phyloP scores from a whole-genome alignment of 352 stramenopile genomes.

The Globisporangium iwayamae region DNA sequence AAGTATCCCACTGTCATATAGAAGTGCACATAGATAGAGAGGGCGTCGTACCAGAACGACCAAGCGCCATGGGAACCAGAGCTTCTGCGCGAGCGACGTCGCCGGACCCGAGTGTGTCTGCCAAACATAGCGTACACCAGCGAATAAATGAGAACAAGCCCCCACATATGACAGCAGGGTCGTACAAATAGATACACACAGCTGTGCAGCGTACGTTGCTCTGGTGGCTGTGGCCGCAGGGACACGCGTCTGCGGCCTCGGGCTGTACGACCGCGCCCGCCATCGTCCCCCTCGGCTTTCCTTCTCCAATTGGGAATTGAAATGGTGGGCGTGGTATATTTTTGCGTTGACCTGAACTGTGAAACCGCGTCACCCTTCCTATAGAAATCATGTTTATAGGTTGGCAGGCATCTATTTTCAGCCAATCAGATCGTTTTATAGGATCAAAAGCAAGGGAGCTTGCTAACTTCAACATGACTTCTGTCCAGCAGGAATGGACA shows the following conservation, averaged over 20 bases:
- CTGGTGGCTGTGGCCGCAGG: constrained; percentile 33
- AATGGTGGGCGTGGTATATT: neutral
- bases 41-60: constrained; percentile 39
- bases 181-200: neutral
- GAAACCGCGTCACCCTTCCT: neutral
- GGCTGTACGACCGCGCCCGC: constrained; percentile 20
- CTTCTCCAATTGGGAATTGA: neutral
- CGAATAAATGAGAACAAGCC: neutral
- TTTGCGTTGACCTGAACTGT: constrained; percentile 5
- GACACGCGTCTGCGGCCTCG: constrained; percentile 20
- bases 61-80: constrained; percentile 71
- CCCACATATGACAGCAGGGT: neutral
- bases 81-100: constrained; percentile 49
- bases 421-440: constrained; percentile 1
- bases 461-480: constrained; percentile 3
- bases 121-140: neutral
- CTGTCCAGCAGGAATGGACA: neutral
- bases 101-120: neutral
- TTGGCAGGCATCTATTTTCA: constrained; percentile 1
- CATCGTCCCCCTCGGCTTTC: constrained; percentile 5
- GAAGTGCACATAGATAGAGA: neutral
- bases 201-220: neutral
- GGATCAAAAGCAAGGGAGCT: neutral
- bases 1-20: neutral
- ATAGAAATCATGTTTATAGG: constrained; percentile 4